phyloP scores from a whole-genome alignment of 1,284 basidiomycete genomes.

The Ustilago nuda region DNA sequence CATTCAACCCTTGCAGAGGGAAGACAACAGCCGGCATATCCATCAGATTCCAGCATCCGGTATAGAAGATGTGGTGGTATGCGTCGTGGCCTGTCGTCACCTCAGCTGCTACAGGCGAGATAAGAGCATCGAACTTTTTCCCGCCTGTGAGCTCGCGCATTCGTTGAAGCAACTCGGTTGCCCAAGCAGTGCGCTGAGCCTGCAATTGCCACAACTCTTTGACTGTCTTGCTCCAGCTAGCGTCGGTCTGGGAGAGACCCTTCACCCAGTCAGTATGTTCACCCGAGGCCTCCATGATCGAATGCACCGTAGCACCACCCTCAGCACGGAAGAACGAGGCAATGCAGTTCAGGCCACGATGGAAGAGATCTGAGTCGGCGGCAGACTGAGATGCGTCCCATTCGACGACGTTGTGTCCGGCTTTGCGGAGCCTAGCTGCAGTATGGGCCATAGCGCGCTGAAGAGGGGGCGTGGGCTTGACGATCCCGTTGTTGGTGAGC shows the following conservation, averaged over 20 bases:
- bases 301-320: conserved; percentile 43
- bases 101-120: conserved; percentile 47
- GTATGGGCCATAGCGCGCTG: conserved; percentile 75
- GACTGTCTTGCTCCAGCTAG: conserved; percentile 22
- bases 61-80: conserved; percentile 54
- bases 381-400: conserved; percentile 69
- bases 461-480: conserved; percentile 80
- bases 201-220: conserved; percentile 45
- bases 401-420: conserved; percentile 76
- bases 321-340: conserved; percentile 51
- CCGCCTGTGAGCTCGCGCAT: conserved; percentile 25
- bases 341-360: conserved; percentile 17
- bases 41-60: conserved; percentile 57
- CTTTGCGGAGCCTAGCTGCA: conserved; percentile 75
- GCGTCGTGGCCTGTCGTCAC: conserved; percentile 39
- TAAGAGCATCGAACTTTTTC: conserved; percentile 37
- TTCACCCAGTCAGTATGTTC: conserved; percentile 49
- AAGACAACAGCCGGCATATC: conserved; percentile 43
- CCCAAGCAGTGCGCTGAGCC: conserved; percentile 43
- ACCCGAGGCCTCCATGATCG: conserved; percentile 45
- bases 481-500: conserved; percentile 76
- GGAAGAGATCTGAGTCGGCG: conserved; percentile 33
- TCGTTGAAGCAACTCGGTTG: conserved; percentile 29
- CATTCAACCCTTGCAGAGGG: conserved; percentile 25
- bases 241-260: conserved; percentile 27